phyloP scores from a whole-genome alignment of 2,329 filamentous ascomycete genomes.

The Furcasterigmium furcatum region DNA sequence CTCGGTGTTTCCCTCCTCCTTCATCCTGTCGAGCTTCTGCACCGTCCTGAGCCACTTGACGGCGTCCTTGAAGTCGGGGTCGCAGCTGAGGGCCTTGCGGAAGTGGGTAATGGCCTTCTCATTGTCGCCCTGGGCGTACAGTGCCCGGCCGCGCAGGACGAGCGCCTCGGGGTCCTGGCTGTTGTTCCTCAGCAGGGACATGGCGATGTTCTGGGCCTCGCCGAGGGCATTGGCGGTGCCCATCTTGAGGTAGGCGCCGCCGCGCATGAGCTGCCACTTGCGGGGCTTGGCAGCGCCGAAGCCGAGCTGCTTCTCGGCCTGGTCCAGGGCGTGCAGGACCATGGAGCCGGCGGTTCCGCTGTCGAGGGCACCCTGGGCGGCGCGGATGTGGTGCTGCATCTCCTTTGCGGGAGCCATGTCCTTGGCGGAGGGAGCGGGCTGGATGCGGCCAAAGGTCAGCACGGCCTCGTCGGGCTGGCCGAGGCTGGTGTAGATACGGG shows the following conservation, averaged over 20 bases:
- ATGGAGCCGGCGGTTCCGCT: conserved; percentile 81
- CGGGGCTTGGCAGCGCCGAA: conserved; percentile 74
- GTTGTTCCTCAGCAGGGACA: conserved; percentile 81
- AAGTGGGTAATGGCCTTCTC: conserved; percentile 93
- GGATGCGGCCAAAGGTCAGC: conserved; percentile 75
- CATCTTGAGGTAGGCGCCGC: conserved; percentile 91
- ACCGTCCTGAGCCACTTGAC: conserved; percentile 87
- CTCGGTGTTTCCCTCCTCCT: conserved; percentile 85
- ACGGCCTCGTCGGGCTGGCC: conserved; percentile 86
- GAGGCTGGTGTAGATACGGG: conserved; percentile 83
- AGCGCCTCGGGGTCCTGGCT: conserved; percentile 91
- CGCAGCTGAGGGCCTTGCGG: conserved; percentile 82
- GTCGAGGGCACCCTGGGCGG: conserved; percentile 74
- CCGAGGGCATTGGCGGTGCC: conserved; percentile 83
- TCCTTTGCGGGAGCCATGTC: conserved; percentile 79
- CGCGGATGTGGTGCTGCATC: conserved; percentile 79
- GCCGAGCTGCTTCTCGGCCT: conserved; percentile 80
- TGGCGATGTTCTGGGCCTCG: conserved; percentile 90
- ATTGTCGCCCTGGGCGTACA: conserved; percentile 92
- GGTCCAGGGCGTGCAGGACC: conserved; percentile 87
- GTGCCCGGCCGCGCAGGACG: conserved; percentile 79
- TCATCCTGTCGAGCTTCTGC: conserved; percentile 88
- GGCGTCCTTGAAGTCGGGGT: conserved; percentile 87
- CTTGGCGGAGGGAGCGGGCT: conserved; percentile 76
- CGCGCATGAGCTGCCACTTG: conserved; percentile 91